Base-by-base conservation (phyloP, 305 asterid species). In the Fraxinus sp. region DNA sequence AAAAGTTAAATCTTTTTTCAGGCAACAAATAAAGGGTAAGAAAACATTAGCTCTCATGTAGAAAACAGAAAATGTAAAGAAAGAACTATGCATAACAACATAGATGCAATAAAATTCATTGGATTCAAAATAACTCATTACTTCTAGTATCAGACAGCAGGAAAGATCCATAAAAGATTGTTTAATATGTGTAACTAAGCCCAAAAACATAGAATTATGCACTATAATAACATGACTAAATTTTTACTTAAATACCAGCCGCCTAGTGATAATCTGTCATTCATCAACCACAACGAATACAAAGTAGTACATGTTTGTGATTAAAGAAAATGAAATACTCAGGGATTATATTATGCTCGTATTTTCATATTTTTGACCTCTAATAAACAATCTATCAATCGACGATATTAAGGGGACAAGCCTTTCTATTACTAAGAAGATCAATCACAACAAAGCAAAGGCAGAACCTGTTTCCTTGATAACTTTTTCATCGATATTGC, bases 391-490 rank as follows among this genome's bases (percentile, higher is more conserved):
- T 7, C 43, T 37, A 37, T 37, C 43, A 36, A 36, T 36, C 41
- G 41, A 36, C 41, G 41, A 36, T 36, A 7, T 5, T 36, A 36
- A 36, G 18, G 59, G 59, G 59, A 49, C 59, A 49, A 41, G 59
- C 59, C 4, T 49, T 49, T 49, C 62, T 59, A 32, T 75, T 52
- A 75, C 52, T 72, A 70, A 79, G 79, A 74, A 71, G n/a, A 78
- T 35, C 52, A 62, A 75, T 75, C 72, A 80, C 83, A 79, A 66
- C 37, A 78, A 77, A 43, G 26, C 28, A 52, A 83, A 71, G 75
- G 62, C 49, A 82, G 46, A 86, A 93, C 98, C 98, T 87, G 97
- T 95, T 89, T 92, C 98, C 87, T 77, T 93, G 89, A 95, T 92
- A 39, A 93, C 91, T n/a, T 83, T 84, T 85, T 95, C 98, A 83